A percentile compares a stretch with the other conserved stretches of the same genome.
These are phyloP conservation scores for Daldinia eschscholtzii DNA, from an alignment of 2,329 filamentous ascomycete species.

Conservation along the genomic window DNA sequence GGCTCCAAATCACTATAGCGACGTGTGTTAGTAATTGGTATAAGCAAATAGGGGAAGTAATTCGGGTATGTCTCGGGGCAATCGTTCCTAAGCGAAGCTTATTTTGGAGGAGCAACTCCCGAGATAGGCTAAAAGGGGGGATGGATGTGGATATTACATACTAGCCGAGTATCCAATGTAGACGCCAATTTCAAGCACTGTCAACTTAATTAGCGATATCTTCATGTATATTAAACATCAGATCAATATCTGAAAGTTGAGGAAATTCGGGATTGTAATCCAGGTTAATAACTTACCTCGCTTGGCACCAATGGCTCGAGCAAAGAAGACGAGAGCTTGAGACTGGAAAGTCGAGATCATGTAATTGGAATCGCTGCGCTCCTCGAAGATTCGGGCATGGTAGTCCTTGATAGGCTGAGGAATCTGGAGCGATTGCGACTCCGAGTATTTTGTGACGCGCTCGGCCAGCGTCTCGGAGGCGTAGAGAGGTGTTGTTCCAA, in stretches of 20 bases:
- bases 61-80: constrained; percentile 1
- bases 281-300: constrained; percentile 49
- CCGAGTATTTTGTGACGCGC: constrained; percentile 50
- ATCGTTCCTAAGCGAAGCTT: neutral
- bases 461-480: constrained; percentile 48
- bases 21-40: neutral
- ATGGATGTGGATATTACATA: constrained; percentile 16
- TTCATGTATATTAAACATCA: neutral
- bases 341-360: constrained; percentile 60
- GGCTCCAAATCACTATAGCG: constrained; percentile 57
- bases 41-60: neutral
- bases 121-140: constrained; percentile 26
- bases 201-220: constrained; percentile 12
- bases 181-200: constrained; percentile 64
- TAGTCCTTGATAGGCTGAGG: constrained; percentile 50
- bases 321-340: constrained; percentile 58
- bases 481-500: constrained; percentile 47
- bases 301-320: constrained; percentile 58
- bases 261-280: neutral
- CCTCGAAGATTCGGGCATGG: constrained; percentile 43
- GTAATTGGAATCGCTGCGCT: constrained; percentile 48
- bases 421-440: constrained; percentile 48
- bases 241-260: neutral
- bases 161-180: constrained; percentile 63
- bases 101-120: constrained; percentile 13